These are phyloP conservation scores for Suillus alpinus DNA, from an alignment of 768 basidiomycete species.

Conservation along the genomic window DNA sequence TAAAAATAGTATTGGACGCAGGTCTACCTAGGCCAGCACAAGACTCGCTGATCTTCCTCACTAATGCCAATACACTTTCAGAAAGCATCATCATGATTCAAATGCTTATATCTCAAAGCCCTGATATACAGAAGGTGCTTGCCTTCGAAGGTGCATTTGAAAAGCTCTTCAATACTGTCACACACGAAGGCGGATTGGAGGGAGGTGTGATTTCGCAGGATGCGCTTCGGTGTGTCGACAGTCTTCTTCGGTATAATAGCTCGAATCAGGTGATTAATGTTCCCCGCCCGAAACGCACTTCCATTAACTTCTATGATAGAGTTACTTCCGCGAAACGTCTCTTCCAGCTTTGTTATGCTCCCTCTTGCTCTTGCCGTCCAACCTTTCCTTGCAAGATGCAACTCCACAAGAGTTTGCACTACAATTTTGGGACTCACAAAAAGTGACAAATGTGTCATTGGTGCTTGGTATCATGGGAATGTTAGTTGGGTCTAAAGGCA, in stretches of 20 bases:
- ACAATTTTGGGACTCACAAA: constrained; percentile 96
- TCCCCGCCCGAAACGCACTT: neutral
- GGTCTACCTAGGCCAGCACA: constrained; percentile 1
- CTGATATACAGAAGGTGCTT: constrained; percentile 94
- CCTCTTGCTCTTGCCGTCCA: constrained; percentile 68
- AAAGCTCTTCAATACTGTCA: constrained; percentile 85
- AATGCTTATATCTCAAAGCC: constrained; percentile 76
- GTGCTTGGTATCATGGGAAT: constrained; percentile 84
- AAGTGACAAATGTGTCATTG: constrained; percentile 75
- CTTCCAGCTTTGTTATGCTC: constrained; percentile 66
- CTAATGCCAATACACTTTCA: constrained; percentile 27
- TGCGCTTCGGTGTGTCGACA: constrained; percentile 82
- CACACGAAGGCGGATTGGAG: constrained; percentile 87
- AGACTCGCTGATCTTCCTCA: neutral
- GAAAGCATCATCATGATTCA: constrained; percentile 86
- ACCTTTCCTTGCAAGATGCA: constrained; percentile 50
- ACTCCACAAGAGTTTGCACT: constrained; percentile 89
- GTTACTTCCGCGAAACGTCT: constrained; percentile 91
- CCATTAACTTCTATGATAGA: constrained; percentile 46
- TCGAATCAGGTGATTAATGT: constrained; percentile 78
- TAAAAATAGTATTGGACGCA: neutral
- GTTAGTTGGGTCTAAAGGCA: constrained; percentile 73
- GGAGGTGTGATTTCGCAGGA: constrained; percentile 85
- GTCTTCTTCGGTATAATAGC: constrained; percentile 86
- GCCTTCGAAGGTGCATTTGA: constrained; percentile 98